These are phyloP conservation scores for Byssoonygena ceratinophila DNA, from an alignment of 2,329 filamentous ascomycete genomes.

Conservation along the genomic window DNA sequence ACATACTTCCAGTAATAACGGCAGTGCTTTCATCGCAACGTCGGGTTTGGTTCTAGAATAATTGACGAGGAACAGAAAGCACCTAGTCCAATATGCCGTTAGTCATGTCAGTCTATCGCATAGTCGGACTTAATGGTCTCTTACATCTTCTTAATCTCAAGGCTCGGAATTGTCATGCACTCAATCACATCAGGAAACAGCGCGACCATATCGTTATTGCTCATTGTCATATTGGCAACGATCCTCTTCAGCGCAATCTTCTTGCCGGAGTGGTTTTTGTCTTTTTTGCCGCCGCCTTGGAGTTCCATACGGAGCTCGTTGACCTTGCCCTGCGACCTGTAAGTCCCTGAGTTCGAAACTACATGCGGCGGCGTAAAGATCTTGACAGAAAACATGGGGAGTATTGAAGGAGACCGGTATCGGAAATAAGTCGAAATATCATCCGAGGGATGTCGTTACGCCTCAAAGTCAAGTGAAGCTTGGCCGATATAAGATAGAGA, in stretches of 20 bases:
- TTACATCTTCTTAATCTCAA: conserved; percentile 99
- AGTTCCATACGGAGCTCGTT: conserved; percentile 92
- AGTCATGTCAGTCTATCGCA: not conserved
- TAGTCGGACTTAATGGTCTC: no score
- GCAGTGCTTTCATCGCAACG: conserved; percentile 82
- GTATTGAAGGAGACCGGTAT: not conserved
- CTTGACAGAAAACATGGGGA: conserved; percentile 4
- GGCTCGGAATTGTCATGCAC: conserved; percentile 86
- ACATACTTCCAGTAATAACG: conserved; percentile 67
- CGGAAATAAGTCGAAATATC: not conserved
- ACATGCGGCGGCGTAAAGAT: conserved; percentile 28
- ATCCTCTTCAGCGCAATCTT: conserved; percentile 99
- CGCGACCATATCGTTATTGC: conserved; percentile 99
- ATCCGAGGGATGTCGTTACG: not conserved
- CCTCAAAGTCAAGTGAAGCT: not conserved
- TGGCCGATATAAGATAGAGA: not conserved
- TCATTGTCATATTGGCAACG: conserved; percentile 99
- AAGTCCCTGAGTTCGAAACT: conserved; percentile 16
- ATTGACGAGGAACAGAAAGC: conserved; percentile 94
- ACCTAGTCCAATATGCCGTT: conserved; percentile 49
- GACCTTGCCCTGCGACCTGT: conserved; percentile 77
- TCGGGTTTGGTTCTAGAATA: conserved; percentile 92
- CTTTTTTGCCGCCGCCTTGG: conserved; percentile 89
- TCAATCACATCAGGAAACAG: conserved; percentile 89
- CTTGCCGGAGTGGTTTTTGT: conserved; percentile 89